Evolutionary conservation across 2,329 filamentous ascomycete species (phyloP).

Genomic region (Hypoxylon sp.): DNA sequence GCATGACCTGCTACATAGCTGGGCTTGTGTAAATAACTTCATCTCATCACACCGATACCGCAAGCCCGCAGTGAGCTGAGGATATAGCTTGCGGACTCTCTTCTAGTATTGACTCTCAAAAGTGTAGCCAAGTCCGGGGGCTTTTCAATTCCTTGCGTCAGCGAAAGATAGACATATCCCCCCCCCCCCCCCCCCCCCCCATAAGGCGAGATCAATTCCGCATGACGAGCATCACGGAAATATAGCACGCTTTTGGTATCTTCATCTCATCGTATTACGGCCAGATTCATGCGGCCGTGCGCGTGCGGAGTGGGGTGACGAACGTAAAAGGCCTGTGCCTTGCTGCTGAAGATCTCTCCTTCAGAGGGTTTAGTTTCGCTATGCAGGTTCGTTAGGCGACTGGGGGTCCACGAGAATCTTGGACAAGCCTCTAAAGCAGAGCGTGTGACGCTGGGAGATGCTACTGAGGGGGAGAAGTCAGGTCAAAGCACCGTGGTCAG

Average conservation of each 20-base stretch:
- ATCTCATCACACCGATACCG: conserved; percentile 31
- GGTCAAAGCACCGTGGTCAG: conserved; percentile 20
- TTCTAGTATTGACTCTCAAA: no score
- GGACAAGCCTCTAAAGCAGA: conserved; percentile 2
- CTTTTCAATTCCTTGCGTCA: no score
- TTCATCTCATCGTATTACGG: conserved; percentile 16
- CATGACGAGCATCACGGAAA: conserved; percentile 12
- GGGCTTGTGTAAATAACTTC: no score
- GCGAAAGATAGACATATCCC: not conserved
- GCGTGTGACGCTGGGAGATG: conserved; percentile 18
- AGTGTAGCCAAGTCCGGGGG: no score
- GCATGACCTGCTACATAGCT: no score
- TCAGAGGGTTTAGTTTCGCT: no score
- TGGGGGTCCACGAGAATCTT: conserved; percentile 17
- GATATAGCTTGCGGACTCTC: no score
- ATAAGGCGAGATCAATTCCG: conserved; percentile 2
- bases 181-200: no score
- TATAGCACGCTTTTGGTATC: conserved; percentile 12
- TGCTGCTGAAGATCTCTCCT: conserved; percentile 12
- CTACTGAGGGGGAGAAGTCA: not conserved
- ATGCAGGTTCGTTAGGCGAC: no score
- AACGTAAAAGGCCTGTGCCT: conserved; percentile 1
- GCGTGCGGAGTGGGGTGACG: conserved; percentile 18
- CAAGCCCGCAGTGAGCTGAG: no score
- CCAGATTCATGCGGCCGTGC: conserved; percentile 14